These are phyloP conservation scores for Neurospora sp. DNA, from an alignment of 495 filamentous ascomycete species.

Conservation along the genomic window DNA sequence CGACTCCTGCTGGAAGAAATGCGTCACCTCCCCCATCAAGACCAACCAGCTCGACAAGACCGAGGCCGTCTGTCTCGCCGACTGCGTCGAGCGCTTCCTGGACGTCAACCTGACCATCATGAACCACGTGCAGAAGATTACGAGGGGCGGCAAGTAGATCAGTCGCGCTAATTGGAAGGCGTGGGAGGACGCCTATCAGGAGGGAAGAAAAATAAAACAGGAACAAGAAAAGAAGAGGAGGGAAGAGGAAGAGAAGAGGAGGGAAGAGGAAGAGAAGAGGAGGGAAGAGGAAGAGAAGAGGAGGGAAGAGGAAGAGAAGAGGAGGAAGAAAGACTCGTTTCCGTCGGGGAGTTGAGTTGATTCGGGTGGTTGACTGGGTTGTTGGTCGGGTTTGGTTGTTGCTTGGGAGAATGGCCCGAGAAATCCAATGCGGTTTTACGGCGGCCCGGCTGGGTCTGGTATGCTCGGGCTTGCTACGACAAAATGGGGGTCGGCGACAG, in stretches of 20 bases:
- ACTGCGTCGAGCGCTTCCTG: conserved; percentile 90
- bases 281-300: neutral
- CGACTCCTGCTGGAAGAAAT: conserved; percentile 89
- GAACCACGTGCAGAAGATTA: conserved; percentile 55
- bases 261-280: neutral
- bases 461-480: neutral
- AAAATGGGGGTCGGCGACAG: too few relatives aligned
- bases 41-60: conserved; percentile 54
- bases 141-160: neutral
- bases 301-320: neutral
- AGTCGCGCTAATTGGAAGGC: neutral
- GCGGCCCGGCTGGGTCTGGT: neutral
- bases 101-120: conserved; percentile 75
- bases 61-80: conserved; percentile 75
- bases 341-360: neutral
- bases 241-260: neutral
- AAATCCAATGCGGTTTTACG: neutral
- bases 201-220: neutral
- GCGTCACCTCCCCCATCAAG: conserved; percentile 53
- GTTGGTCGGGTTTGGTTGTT: too few relatives aligned
- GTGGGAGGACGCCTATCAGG: neutral
- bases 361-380: too few relatives aligned
- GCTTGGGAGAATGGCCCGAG: neutral
- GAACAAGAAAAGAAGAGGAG: neutral
- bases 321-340: neutral